Conservation (phyloP, 495 filamentous ascomycete genomes). For the Penicillium angulare region DNA sequence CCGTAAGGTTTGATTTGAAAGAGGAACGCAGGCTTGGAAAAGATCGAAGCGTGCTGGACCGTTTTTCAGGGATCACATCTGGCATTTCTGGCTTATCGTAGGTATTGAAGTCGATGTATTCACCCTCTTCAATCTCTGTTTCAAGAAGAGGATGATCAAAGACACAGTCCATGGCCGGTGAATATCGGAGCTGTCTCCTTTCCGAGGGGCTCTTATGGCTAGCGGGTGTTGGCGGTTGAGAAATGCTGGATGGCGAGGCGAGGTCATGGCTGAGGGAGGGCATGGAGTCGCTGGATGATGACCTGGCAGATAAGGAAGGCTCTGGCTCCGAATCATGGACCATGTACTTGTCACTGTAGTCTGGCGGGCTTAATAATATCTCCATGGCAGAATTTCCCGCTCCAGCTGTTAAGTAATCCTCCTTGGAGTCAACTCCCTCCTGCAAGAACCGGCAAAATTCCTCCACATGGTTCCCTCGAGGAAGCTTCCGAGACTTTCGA, state of each 20-base stretch:
- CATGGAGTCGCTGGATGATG: conserved; percentile 59
- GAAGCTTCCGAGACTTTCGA: conserved; percentile 34
- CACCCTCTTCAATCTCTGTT: conserved; percentile 31
- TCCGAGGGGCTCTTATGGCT: conserved; percentile 43
- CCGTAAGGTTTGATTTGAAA: conserved; percentile 93
- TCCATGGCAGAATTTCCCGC: conserved; percentile 37
- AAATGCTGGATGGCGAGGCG: conserved; percentile 45
- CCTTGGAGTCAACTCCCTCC: conserved; percentile 36
- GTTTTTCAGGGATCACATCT: conserved; percentile 21
- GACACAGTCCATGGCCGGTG: conserved; percentile 52
- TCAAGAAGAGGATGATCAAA: conserved; percentile 57
- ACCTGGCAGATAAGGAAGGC: conserved; percentile 43
- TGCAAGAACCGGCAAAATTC: conserved; percentile 45
- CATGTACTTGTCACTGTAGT: conserved; percentile 34
- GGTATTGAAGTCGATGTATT: conserved; percentile 22
- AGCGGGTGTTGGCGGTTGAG: conserved; percentile 32
- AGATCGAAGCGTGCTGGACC: conserved; percentile 22
- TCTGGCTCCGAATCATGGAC: conserved; percentile 42
- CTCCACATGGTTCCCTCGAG: conserved; percentile 44
- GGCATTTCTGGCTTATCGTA: conserved; percentile 16
- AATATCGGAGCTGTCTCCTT: conserved; percentile 37
- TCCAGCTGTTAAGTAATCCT: conserved; percentile 31
- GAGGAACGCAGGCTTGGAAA: conserved; percentile 49
- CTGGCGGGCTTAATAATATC: conserved; percentile 46
- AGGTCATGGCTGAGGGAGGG: conserved; percentile 59